A percentile compares a stretch with the other conserved stretches of the same genome.
phyloP scores from a whole-genome alignment of 768 basidiomycete genomes.

The Rhizopogon vesiculosus region DNA sequence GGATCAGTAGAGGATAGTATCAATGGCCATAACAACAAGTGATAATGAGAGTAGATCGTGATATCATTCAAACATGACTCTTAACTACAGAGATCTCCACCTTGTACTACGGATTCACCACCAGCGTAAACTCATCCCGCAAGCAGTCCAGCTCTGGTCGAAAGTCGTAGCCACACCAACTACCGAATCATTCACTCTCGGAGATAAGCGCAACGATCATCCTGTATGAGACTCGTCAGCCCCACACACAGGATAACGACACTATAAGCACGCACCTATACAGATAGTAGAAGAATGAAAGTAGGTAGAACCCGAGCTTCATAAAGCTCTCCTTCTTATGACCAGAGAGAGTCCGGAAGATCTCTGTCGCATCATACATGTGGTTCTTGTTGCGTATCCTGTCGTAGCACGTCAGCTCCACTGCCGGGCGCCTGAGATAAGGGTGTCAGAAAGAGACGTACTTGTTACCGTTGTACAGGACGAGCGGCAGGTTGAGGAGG shows the following conservation, averaged over 20 bases:
- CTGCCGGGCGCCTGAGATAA: not conserved
- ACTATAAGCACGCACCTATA: constrained; percentile 58
- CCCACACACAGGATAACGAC: not conserved
- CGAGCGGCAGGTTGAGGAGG: constrained; percentile 82
- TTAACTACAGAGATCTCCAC: not conserved
- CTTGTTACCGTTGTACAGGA: constrained; percentile 94
- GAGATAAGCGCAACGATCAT: constrained; percentile 88
- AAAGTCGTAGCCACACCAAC: not conserved
- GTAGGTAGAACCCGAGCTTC: constrained; percentile 90
- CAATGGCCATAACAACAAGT: not conserved
- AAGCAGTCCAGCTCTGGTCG: not conserved
- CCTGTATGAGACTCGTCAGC: constrained; percentile 28
- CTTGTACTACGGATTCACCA: not conserved
- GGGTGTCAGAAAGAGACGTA: constrained; percentile 33
- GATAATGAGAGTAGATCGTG: constrained; percentile 1
- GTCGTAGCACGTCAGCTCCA: not conserved
- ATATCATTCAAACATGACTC: not conserved
- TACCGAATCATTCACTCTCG: constrained; percentile 51
- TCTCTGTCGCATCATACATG: constrained; percentile 99
- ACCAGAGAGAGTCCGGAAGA: constrained; percentile 87
- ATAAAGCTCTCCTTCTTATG: constrained; percentile 98
- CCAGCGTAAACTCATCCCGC: not conserved
- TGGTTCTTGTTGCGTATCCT: constrained; percentile 92
- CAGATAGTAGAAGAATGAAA: constrained; percentile 90
- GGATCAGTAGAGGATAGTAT: not conserved